Evolutionary conservation across 2,329 filamentous ascomycete species (phyloP).

Genomic region (Botrytis aclada): DNA sequence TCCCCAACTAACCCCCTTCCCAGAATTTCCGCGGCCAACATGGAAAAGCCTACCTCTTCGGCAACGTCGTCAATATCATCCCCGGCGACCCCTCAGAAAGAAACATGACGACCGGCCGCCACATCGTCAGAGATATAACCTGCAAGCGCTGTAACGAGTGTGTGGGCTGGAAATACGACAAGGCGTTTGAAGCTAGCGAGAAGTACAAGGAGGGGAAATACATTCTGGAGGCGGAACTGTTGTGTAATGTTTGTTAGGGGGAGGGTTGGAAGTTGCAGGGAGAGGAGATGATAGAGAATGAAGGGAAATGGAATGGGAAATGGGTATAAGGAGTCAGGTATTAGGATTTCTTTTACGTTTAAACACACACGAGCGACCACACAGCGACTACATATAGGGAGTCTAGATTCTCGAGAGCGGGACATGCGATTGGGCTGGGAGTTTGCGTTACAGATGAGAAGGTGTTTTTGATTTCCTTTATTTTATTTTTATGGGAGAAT

Average conservation of each 20-base stretch:
- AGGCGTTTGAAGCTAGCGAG: slow-evolving; percentile 85
- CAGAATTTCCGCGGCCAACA: slow-evolving; percentile 98
- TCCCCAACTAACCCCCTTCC: neutral
- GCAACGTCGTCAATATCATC: slow-evolving; percentile 86
- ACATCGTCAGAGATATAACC: slow-evolving; percentile 88
- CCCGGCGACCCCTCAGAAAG: slow-evolving; percentile 83
- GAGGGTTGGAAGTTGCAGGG: neutral
- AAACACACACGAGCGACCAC: neutral
- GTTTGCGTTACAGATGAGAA: neutral
- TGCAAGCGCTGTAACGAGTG: slow-evolving; percentile 89
- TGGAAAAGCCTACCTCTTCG: slow-evolving; percentile 96
- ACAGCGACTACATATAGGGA: neutral
- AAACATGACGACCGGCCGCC: slow-evolving; percentile 95
- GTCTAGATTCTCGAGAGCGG: neutral
- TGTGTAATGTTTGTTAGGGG: slow-evolving; percentile 67
- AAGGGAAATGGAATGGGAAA: neutral
- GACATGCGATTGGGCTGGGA: neutral
- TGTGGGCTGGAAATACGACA: slow-evolving; percentile 99
- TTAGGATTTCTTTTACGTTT: neutral
- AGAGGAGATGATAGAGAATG: neutral
- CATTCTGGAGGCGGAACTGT: slow-evolving; percentile 87
- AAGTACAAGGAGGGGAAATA: slow-evolving; percentile 99
- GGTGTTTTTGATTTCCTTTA: neutral
- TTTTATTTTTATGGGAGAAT: neutral
- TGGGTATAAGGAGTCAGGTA: neutral